Percentiles rank a stretch among this genome's conserved stretches.
Conservation (phyloP, 2,329 filamentous ascomycete species). For the Neofusicoccum ribis region DNA sequence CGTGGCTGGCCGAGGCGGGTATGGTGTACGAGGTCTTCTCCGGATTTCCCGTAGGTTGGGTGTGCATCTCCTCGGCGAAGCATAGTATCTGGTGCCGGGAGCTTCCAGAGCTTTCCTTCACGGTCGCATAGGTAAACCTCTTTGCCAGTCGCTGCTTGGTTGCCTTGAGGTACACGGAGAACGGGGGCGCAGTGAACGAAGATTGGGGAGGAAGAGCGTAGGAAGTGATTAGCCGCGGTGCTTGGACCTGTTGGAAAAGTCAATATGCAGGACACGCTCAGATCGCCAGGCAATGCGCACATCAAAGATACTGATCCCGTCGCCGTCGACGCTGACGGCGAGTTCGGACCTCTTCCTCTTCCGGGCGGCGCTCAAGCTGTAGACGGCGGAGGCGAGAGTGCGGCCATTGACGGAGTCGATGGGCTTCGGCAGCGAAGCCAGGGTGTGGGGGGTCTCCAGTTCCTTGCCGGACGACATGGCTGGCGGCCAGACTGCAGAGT, state of each 20-base stretch:
- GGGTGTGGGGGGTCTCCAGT: slow-evolving; percentile 41
- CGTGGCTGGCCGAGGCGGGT: slow-evolving; percentile 25
- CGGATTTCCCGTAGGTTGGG: slow-evolving; percentile 35
- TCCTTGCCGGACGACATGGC: slow-evolving; percentile 38
- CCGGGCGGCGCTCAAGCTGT: slow-evolving; percentile 55
- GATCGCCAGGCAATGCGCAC: slow-evolving; percentile 39
- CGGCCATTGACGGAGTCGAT: slow-evolving; percentile 45
- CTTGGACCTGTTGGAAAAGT: slow-evolving; percentile 53
- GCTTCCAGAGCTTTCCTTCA: slow-evolving; percentile 46
- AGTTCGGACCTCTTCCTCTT: slow-evolving; percentile 65
- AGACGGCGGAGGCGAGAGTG: slow-evolving; percentile 49
- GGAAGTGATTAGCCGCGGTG: slow-evolving; percentile 59
- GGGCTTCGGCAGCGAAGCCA: slow-evolving; percentile 47
- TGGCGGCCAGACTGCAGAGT: slow-evolving; percentile 29
- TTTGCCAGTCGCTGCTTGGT: slow-evolving; percentile 44
- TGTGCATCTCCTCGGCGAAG: slow-evolving; percentile 52
- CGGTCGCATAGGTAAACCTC: slow-evolving; percentile 59
- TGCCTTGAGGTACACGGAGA: slow-evolving; percentile 57
- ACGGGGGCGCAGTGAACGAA: slow-evolving; percentile 58
- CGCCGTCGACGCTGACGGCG: slow-evolving; percentile 60
- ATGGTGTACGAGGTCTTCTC: slow-evolving; percentile 34
- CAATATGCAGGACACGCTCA: slow-evolving; percentile 17
- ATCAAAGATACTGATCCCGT: slow-evolving; percentile 64
- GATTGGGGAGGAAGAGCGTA: slow-evolving; percentile 63
- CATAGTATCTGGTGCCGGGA: slow-evolving; percentile 54